Evolutionary conservation across 495 filamentous ascomycete genomes (phyloP).

Genomic region (Penicillium coffeae): DNA sequence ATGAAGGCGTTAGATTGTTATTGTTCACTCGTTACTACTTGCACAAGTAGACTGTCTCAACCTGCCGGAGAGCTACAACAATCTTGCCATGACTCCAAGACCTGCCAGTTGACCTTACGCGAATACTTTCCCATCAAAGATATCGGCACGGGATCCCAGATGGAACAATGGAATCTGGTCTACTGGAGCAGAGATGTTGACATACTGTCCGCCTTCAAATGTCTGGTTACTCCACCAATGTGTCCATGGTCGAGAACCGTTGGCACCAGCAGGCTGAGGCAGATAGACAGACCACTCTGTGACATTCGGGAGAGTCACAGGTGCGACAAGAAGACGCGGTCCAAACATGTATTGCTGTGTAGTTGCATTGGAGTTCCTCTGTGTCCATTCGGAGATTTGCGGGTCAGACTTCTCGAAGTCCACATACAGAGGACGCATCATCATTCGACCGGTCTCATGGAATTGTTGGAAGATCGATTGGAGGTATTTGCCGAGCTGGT

Average conservation of each 20-base stretch:
- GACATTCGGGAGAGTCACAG: slow-evolving; percentile 22
- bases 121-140: slow-evolving; percentile 20
- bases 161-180: slow-evolving; percentile 28
- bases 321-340: slow-evolving; percentile 21
- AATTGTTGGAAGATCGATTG: slow-evolving; percentile 17
- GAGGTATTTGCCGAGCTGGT: slow-evolving; percentile 19
- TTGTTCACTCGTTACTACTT: too few relatives aligned
- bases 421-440: slow-evolving; percentile 31
- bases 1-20: too few relatives aligned
- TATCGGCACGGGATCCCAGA: slow-evolving; percentile 16
- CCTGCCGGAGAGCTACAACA: background rate
- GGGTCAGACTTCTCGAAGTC: slow-evolving; percentile 23
- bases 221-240: slow-evolving; percentile 30
- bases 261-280: slow-evolving; percentile 11
- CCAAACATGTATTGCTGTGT: slow-evolving; percentile 34
- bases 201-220: slow-evolving; percentile 22
- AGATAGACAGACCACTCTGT: slow-evolving; percentile 30
- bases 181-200: slow-evolving; percentile 17
- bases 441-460: slow-evolving; percentile 21
- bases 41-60: background rate
- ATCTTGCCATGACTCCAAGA: too few relatives aligned
- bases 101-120: too few relatives aligned
- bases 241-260: slow-evolving; percentile 17
- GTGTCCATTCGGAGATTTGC: slow-evolving; percentile 13
- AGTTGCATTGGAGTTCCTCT: slow-evolving; percentile 18